Evolutionary conservation across 78 protist species (phyloP).

Genomic region (Planoprotostelium fungivorum): DNA sequence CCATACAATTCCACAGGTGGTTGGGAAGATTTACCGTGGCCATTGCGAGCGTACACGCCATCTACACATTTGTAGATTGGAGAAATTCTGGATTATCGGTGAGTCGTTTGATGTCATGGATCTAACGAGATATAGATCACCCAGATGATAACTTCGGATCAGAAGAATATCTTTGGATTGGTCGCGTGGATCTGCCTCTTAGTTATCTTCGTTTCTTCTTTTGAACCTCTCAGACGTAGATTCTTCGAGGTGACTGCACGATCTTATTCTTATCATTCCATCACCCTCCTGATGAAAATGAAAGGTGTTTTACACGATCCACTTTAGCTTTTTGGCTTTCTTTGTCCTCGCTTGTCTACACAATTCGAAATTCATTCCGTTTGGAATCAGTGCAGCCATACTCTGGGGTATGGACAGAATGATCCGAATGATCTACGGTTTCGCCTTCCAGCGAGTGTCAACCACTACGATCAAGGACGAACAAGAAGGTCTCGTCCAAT

Average conservation of each 20-base stretch:
- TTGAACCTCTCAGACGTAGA: neutral
- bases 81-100: too few species aligned
- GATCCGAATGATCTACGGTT: neutral
- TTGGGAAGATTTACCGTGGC: too few species aligned
- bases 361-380: neutral
- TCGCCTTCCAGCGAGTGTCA: neutral
- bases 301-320: conserved; percentile 1
- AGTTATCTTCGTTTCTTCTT: neutral
- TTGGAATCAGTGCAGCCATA: neutral
- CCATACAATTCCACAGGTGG: too few species aligned
- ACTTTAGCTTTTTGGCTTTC: neutral
- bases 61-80: too few species aligned
- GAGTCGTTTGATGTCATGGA: too few species aligned
- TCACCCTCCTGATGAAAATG: too few species aligned
- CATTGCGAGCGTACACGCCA: too few species aligned
- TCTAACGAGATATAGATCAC: too few species aligned
- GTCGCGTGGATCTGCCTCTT: neutral
- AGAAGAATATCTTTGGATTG: neutral
- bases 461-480: neutral
- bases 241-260: neutral
- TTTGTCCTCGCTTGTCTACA: neutral
- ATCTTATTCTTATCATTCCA: too few species aligned
- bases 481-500: neutral
- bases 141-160: too few species aligned
- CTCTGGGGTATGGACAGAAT: neutral